Conservation (phyloP, 495 filamentous ascomycete species). For the Penicillium bialowiezense region DNA sequence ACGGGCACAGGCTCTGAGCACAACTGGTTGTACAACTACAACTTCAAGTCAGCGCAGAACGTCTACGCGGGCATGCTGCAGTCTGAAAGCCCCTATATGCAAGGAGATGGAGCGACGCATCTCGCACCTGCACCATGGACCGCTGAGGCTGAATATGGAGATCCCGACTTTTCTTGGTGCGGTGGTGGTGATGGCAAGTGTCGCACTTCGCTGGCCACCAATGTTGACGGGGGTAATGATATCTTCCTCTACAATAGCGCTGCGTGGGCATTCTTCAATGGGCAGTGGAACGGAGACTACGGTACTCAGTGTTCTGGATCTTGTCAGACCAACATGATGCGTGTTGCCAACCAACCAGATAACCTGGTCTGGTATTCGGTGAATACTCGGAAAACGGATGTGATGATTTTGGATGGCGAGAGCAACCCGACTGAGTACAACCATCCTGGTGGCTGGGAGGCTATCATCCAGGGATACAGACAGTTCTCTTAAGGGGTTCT, state of each 20-base stretch:
- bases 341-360: constrained; percentile 25
- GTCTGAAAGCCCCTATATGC: constrained; percentile 49
- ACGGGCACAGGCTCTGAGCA: constrained; percentile 44
- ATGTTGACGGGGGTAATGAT: constrained; percentile 39
- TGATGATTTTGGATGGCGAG: constrained; percentile 36
- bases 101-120: constrained; percentile 33
- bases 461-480: constrained; percentile 48
- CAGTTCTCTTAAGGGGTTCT: constrained; percentile 9
- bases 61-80: constrained; percentile 47
- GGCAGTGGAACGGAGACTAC: constrained; percentile 22
- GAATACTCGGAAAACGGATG: constrained; percentile 40
- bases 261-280: constrained; percentile 53
- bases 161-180: constrained; percentile 40
- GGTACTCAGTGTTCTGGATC: constrained; percentile 29
- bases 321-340: constrained; percentile 45
- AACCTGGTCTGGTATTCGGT: constrained; percentile 40
- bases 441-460: constrained; percentile 57
- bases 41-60: constrained; percentile 45
- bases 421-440: constrained; percentile 34
- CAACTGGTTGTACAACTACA: constrained; percentile 50
- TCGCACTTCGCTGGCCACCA: constrained; percentile 39
- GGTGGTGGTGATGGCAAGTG: constrained; percentile 32
- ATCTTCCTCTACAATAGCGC: constrained; percentile 54
- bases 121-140: constrained; percentile 44
- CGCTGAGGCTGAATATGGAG: constrained; percentile 30